Evolutionary conservation across 768 basidiomycete species (phyloP), one percentile per base, ranked within the genome.

Genomic region (Mycena galopus): DNA sequence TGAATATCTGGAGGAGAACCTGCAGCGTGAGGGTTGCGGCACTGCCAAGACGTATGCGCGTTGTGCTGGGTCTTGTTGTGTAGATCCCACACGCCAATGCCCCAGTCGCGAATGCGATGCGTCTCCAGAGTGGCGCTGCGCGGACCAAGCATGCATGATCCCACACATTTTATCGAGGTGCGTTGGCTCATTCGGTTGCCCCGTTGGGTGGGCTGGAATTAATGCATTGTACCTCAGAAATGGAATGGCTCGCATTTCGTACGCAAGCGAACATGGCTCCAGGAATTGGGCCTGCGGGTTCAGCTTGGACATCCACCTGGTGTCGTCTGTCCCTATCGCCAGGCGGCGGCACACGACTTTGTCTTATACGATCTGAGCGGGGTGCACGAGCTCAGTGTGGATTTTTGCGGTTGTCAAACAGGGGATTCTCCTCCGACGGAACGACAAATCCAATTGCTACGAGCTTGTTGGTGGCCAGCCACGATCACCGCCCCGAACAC

Each of bases 381-480:
- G 5, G 59, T 73, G 16, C 74, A 75, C 51, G 56, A 61, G n/a
- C 32, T 75, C 37, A 30, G 9, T 14, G 71, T 75, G 23, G 51
- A 64, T 30, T 66, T 50, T 25, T 73, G 72, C 32, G 70, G 66
- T 19, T 56, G 17, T 29, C 51, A 25, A 47, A 21, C 7, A 9
- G 19, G 42, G 2, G 19, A 44, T 16, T 14, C 10, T 8, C 14
- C 19, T 14, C 51, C 39, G 23, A 2, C 29, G n/a, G 39, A 55
- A 5, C 58, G 32, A 2, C 63, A 60, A 8, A 17, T 21, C 4
- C 75, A 76, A 50, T 42, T 75, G 1, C 25, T 75, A n/a, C 69
- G 71, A 2, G 44, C 44, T 2, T 58, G 66, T n/a, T 76, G 73
- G 73, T 75, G 47, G 51, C 75, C 75, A 6, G 42, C 42, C 12